phyloP scores from a whole-genome alignment of 176 grass and related monocot species.

The Poa annua region DNA sequence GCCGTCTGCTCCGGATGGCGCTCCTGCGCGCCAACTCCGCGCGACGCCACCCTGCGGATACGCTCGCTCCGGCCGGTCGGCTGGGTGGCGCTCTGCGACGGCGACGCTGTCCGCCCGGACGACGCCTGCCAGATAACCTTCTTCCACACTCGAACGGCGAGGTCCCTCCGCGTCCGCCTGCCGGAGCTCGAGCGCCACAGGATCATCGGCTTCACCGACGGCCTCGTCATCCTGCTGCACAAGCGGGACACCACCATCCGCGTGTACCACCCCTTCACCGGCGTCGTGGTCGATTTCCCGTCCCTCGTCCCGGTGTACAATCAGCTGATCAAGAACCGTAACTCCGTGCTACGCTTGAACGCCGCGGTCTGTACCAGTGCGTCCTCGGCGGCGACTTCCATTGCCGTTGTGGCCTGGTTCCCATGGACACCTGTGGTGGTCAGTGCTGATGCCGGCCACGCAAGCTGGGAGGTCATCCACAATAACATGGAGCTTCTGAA shows the following conservation, averaged over 20 bases:
- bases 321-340: neutral
- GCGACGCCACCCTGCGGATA: neutral
- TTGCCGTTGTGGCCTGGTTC: no score
- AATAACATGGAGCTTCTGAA: no score
- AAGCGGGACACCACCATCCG: neutral
- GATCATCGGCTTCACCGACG: neutral
- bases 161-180: neutral
- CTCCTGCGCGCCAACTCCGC: no score
- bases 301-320: neutral
- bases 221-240: constrained; percentile 9
- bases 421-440: no score
- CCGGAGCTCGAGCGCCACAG: neutral
- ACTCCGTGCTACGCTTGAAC: no score
- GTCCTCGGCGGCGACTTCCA: no score
- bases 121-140: neutral
- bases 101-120: neutral
- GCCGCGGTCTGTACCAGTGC: no score
- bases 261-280: constrained; percentile 33
- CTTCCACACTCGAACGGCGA: neutral
- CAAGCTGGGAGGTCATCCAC: no score
- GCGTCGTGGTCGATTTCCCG: constrained; percentile 4
- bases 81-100: constrained; percentile 4
- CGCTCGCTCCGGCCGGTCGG: neutral
- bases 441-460: no score
- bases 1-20: constrained; percentile 10